phyloP scores from a whole-genome alignment of 139 green algal genomes.

The Nannochloris sp. region DNA sequence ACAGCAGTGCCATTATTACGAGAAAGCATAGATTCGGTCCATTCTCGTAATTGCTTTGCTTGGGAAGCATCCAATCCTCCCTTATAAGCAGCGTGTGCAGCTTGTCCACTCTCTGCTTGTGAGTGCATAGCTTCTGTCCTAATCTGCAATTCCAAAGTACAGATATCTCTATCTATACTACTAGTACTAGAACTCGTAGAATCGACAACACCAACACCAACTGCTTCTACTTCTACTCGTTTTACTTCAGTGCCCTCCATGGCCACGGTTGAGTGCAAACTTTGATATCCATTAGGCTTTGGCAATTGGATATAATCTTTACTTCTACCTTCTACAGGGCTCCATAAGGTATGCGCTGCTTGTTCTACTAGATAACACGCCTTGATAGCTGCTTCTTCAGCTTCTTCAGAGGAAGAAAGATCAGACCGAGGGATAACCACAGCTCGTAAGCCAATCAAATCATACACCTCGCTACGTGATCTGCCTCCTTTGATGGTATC shows the following conservation, averaged over 20 bases:
- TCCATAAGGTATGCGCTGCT: constrained; percentile 60
- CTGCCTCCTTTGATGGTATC: constrained; percentile 56
- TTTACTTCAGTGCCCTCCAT: background rate
- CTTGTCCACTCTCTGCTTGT: constrained; percentile 63
- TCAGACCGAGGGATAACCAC: constrained; percentile 56
- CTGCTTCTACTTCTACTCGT: background rate
- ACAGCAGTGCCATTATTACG: background rate
- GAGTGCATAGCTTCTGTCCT: constrained; percentile 72
- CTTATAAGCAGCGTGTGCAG: constrained; percentile 85
- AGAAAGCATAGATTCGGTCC: constrained; percentile 16
- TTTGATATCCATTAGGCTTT: constrained; percentile 89
- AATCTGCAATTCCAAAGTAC: constrained; percentile 68
- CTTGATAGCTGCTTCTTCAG: constrained; percentile 14
- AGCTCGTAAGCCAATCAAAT: constrained; percentile 84
- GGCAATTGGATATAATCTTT: constrained; percentile 82
- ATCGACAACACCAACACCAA: background rate
- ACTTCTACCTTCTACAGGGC: constrained; percentile 36
- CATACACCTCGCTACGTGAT: constrained; percentile 61
- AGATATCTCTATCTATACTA: background rate
- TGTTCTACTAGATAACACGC: constrained; percentile 73
- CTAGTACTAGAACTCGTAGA: background rate
- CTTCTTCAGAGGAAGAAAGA: constrained; percentile 3
- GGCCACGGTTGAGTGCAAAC: constrained; percentile 76
- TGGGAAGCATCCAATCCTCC: constrained; percentile 59
- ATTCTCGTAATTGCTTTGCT: constrained; percentile 38